Evolutionary conservation across 2,329 filamentous ascomycete genomes (phyloP), one percentile per base, ranked within the genome.

Genomic region (Exophiala spinifera): DNA sequence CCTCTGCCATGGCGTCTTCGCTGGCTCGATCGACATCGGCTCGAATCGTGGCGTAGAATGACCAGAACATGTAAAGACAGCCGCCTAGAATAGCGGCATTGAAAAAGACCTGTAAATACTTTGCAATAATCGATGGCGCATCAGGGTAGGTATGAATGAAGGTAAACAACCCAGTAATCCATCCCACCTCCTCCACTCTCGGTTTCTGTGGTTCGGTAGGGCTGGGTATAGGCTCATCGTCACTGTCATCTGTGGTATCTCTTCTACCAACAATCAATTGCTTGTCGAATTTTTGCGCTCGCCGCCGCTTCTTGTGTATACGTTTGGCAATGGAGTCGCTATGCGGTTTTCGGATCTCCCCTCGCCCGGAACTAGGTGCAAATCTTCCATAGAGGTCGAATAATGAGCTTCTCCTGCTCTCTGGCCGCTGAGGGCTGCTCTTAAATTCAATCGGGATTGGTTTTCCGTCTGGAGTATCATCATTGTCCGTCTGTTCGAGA

Each of bases 1-100:
- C 82, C 13, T 83, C 81, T 1, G 81, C 76, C n/a, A 84, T 83
- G 11, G 84, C 85, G 51, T 84, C 82, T 42, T 86, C 79, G 8
- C 86, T 84, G 33, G 87, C 88, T 49, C 86, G 82, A 57, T 84
- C 77, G 31, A 96, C 85, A 68, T 96, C 91, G 20, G 80, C 78
- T 13, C 85, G 84, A 49, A 94, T 83, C 7, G 88, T 86, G 13
- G 79, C 75, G 61, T 88, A 82, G 63, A 89, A 80, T 1, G 81
- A 78, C 73, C 86, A 89, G 31, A 89, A 76, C 40, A 89, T 76
- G 69, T 87, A 92, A 37, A 79, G 73, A 3, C 72, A 70, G 1
- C 78, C 64, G 11, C 69, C 69, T 31, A 78, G 74, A 20, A 81
- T 68, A 47, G 75, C 72, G 42, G 75, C 64, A 53, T 81, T 81